Percentiles rank a stretch among this genome's conserved stretches.
These are phyloP conservation scores for Clonostachys chloroleuca DNA, from an alignment of 2,329 filamentous ascomycete species.

Conservation along the genomic window DNA sequence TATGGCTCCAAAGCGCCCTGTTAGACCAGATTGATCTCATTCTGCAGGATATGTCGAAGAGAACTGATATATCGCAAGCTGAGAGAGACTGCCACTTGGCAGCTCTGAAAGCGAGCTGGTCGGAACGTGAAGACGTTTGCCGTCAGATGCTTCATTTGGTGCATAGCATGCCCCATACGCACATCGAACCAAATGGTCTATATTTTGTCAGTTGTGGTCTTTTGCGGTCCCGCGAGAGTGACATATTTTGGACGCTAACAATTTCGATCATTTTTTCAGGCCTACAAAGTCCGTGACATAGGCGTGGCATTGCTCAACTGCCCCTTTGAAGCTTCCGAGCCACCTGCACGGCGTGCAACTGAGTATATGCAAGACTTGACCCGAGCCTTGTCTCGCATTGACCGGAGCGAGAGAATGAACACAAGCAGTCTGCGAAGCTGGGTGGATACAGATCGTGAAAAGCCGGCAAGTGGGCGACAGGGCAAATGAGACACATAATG, in stretches of 20 bases:
- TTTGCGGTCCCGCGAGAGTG: not conserved
- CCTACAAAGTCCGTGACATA: conserved; percentile 26
- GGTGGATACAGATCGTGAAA: conserved; percentile 9
- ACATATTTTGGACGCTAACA: no score
- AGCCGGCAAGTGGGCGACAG: no score
- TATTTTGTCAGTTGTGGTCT: conserved; percentile 15
- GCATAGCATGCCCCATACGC: conserved; percentile 19
- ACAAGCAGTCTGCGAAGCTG: conserved; percentile 20
- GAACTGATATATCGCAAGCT: not conserved
- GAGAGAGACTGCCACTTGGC: not conserved
- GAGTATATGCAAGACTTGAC: conserved; percentile 21
- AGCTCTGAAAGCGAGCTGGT: conserved; percentile 14
- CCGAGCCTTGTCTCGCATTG: conserved; percentile 15
- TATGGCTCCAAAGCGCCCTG: conserved; percentile 27
- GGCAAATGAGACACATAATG: no score
- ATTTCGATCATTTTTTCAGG: conserved; percentile 4
- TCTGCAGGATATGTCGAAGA: conserved; percentile 6
- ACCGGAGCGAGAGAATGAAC: conserved; percentile 22
- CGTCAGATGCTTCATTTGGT: conserved; percentile 26
- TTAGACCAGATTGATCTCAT: conserved; percentile 23
- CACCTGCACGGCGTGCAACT: conserved; percentile 12
- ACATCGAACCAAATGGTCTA: conserved; percentile 25
- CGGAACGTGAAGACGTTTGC: conserved; percentile 25
- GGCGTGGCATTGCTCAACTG: conserved; percentile 23
- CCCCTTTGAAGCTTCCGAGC: conserved; percentile 18